These are phyloP conservation scores for Populus pruinosa DNA, from an alignment of 345 rosid genomes.

Conservation along the genomic window DNA sequence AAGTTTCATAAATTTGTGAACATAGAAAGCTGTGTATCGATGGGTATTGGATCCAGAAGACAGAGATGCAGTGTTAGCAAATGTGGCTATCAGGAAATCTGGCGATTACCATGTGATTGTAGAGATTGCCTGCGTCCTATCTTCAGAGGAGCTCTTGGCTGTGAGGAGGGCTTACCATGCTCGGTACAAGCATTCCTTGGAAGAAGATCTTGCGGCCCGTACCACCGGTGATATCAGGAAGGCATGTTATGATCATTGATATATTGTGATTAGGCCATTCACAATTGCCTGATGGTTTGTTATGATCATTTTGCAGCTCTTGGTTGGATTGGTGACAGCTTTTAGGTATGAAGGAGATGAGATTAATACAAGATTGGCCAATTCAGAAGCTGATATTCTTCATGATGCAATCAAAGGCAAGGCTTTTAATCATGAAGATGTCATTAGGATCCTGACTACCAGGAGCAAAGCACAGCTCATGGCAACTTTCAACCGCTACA, in stretches of 20 bases:
- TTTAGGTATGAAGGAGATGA: constrained; percentile 56
- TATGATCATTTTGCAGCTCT: constrained; percentile 33
- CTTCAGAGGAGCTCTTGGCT: constrained; percentile 63
- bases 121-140: constrained; percentile 44
- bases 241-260: constrained; percentile 21
- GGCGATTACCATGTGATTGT: constrained; percentile 43
- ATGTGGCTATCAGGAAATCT: constrained; percentile 23
- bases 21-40: constrained; percentile 27
- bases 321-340: constrained; percentile 53
- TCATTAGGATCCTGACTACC: constrained; percentile 52
- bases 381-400: constrained; percentile 51
- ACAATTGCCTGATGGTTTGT: neutral
- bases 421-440: constrained; percentile 46
- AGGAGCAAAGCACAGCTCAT: constrained; percentile 60
- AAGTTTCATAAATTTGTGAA: neutral
- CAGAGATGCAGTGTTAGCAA: constrained; percentile 31
- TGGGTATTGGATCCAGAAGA: constrained; percentile 32
- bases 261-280: neutral
- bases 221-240: constrained; percentile 53
- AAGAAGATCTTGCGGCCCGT: constrained; percentile 65
- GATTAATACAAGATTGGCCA: constrained; percentile 35
- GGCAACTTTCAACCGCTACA: constrained; percentile 56
- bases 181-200: constrained; percentile 63
- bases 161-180: constrained; percentile 53
- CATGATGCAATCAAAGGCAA: constrained; percentile 45